Evolutionary conservation across 2,329 filamentous ascomycete species (phyloP).

Genomic region (Xylaria sp.): DNA sequence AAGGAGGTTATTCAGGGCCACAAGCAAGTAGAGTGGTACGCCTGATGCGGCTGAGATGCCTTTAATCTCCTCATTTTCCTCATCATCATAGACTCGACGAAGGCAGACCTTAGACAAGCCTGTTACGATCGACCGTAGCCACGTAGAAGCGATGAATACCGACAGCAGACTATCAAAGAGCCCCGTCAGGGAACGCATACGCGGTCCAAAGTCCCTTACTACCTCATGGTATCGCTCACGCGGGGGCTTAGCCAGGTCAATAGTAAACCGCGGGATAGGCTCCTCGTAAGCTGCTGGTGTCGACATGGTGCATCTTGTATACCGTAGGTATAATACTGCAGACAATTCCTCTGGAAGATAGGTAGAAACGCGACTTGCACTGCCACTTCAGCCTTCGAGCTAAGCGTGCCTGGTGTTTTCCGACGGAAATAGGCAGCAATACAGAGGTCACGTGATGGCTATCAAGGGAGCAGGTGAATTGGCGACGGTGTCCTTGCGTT

Average conservation of each 20-base stretch:
- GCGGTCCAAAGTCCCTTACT: constrained; percentile 57
- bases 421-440: background rate
- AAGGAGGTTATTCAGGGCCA: constrained; percentile 71
- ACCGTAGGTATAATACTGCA: background rate
- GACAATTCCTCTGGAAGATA: background rate
- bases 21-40: constrained; percentile 68
- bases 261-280: constrained; percentile 48
- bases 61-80: constrained; percentile 70
- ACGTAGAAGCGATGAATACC: constrained; percentile 38
- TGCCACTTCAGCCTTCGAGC: constrained; percentile 4
- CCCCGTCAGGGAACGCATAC: constrained; percentile 56
- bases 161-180: constrained; percentile 64
- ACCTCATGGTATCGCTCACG: constrained; percentile 62
- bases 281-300: constrained; percentile 11
- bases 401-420: background rate
- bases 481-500: background rate
- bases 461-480: background rate
- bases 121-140: constrained; percentile 46
- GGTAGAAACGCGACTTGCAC: background rate
- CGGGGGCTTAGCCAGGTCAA: constrained; percentile 66
- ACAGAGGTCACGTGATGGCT: background rate
- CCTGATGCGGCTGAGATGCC: constrained; percentile 65
- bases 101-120: constrained; percentile 51
- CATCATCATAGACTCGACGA: constrained; percentile 60
- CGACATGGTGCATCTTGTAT: constrained; percentile 24